Conservation (phyloP, 306 rosid species). For the Phaseolus lunatus region DNA sequence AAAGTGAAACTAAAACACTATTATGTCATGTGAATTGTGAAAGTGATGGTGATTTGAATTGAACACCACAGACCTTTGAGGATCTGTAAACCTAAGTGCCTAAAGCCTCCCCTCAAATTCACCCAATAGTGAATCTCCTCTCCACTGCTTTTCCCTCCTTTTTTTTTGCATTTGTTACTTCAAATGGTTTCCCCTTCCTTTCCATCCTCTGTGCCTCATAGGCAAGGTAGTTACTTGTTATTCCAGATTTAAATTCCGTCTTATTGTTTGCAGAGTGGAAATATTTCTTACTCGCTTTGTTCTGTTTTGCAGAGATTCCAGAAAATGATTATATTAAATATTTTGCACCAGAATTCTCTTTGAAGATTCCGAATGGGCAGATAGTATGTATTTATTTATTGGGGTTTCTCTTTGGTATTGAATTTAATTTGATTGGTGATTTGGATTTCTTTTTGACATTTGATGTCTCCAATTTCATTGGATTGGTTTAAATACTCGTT, state of each 20-base stretch:
- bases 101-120: background rate
- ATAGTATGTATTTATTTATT: constrained; percentile 63
- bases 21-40: constrained; percentile 1
- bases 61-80: background rate
- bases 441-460: constrained; percentile 12
- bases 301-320: constrained; percentile 87
- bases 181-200: background rate
- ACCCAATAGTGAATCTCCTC: background rate
- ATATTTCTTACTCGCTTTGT: background rate
- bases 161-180: background rate
- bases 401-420: background rate
- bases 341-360: constrained; percentile 83
- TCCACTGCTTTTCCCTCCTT: background rate
- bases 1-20: background rate
- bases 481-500: constrained; percentile 17
- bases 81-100: background rate
- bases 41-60: background rate
- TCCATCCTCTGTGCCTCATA: background rate
- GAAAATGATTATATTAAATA: constrained; percentile 89
- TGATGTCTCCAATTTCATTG: constrained; percentile 27
- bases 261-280: constrained; percentile 14
- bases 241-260: constrained; percentile 17
- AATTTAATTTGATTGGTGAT: constrained; percentile 27
- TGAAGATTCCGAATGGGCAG: constrained; percentile 88
- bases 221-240: too few species aligned